phyloP scores from a whole-genome alignment of 192 early-diverging fungal genomes.

The Coemansia aciculifera region DNA sequence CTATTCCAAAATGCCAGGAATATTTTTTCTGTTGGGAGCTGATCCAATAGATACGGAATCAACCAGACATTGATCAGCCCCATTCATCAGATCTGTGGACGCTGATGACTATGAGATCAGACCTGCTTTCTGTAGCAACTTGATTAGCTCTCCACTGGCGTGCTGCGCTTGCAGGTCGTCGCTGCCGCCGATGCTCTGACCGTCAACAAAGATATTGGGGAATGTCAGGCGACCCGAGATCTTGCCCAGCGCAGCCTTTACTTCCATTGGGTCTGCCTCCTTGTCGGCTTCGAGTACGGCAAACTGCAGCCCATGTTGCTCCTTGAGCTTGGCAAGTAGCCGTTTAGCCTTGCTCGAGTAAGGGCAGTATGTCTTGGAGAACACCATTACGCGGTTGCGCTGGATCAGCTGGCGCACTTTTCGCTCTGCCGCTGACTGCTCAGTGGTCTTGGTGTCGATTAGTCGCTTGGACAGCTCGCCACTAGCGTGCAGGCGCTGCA shows the following conservation, averaged over 20 bases:
- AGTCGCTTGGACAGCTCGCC: constrained; percentile 3
- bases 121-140: constrained; percentile 40
- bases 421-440: constrained; percentile 18
- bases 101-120: constrained; percentile 21
- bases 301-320: constrained; percentile 43
- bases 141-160: constrained; percentile 54
- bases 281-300: constrained; percentile 58
- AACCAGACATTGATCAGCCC: not conserved
- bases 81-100: too few species aligned
- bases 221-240: constrained; percentile 62
- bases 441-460: not conserved
- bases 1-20: not conserved
- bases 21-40: not conserved
- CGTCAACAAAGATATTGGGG: constrained; percentile 73
- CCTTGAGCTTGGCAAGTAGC: constrained; percentile 46
- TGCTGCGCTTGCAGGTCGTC: constrained; percentile 57
- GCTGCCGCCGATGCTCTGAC: constrained; percentile 67
- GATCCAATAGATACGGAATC: not conserved
- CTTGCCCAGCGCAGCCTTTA: constrained; percentile 55
- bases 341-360: constrained; percentile 66
- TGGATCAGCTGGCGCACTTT: constrained; percentile 33
- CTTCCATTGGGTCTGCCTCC: constrained; percentile 56
- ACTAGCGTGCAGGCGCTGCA: constrained; percentile 1
- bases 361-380: constrained; percentile 77
- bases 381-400: constrained; percentile 60